These are phyloP conservation scores for Imleria badia DNA, from an alignment of 768 basidiomycete genomes.

Conservation along the genomic window DNA sequence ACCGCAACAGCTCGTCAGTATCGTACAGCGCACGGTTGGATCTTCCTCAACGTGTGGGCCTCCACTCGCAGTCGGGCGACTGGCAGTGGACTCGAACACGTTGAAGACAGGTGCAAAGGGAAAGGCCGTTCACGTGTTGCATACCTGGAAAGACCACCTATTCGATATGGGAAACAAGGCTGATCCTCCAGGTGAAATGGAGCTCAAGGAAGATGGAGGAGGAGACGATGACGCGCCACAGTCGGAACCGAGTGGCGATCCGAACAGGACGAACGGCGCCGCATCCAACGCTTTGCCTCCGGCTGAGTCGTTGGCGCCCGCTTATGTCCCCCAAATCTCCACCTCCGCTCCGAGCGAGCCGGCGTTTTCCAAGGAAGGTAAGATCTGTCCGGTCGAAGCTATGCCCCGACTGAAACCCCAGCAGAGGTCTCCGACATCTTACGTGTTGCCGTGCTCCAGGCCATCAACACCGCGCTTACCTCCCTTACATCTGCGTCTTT, in stretches of 20 bases:
- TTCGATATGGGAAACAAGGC: conserved; percentile 71
- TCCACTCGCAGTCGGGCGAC: conserved; percentile 74
- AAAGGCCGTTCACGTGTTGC: conserved; percentile 71
- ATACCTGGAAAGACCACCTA: conserved; percentile 75
- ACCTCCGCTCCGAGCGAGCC: conserved; percentile 10
- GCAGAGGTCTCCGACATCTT: too few species aligned
- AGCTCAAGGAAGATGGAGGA: conserved; percentile 21
- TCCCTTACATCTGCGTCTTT: conserved; percentile 54
- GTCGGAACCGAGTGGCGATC: conserved; percentile 9
- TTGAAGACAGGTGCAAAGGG: conserved; percentile 60
- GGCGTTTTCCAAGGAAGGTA: conserved; percentile 31
- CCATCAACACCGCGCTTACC: conserved; percentile 50
- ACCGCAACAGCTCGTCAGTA: conserved; percentile 58
- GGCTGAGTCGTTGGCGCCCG: conserved; percentile 4
- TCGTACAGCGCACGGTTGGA: conserved; percentile 48
- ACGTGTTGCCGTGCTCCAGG: conserved; percentile 62
- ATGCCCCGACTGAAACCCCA: too few species aligned
- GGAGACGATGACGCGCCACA: conserved; percentile 8
- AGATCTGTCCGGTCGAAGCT: neutral
- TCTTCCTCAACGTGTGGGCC: conserved; percentile 31
- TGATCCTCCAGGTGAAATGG: conserved; percentile 49
- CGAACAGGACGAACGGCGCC: conserved; percentile 27
- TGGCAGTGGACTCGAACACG: conserved; percentile 56
- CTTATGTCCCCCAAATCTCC: conserved; percentile 1
- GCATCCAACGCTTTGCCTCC: conserved; percentile 5